phyloP scores from a whole-genome alignment of 148 eudicot species.

The Polygonum maritimum region DNA sequence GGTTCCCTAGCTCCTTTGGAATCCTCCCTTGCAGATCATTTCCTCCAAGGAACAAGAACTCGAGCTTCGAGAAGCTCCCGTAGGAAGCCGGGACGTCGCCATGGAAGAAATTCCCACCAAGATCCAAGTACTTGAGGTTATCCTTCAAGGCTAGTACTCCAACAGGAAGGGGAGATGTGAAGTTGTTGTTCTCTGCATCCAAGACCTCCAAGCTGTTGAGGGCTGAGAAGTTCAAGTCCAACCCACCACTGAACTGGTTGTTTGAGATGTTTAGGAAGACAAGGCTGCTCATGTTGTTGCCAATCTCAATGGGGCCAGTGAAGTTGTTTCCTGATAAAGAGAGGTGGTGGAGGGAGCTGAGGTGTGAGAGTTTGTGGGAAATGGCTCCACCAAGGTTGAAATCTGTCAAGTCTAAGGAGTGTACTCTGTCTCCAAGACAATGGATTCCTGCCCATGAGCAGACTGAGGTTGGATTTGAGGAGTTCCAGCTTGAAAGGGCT shows the following conservation, averaged over 20 bases:
- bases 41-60: conserved; percentile 55
- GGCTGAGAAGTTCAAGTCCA: conserved; percentile 43
- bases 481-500: conserved; percentile 37
- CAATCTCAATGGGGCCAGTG: conserved; percentile 43
- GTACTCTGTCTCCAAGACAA: conserved; percentile 51
- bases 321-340: conserved; percentile 82
- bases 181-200: conserved; percentile 78
- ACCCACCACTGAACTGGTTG: conserved; percentile 46
- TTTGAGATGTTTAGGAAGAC: conserved; percentile 60
- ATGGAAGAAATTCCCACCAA: conserved; percentile 75
- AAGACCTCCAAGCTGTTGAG: conserved; percentile 43
- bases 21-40: conserved; percentile 67
- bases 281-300: conserved; percentile 30
- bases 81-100: conserved; percentile 56
- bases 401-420: conserved; percentile 59
- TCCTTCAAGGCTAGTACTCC: conserved; percentile 36
- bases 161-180: conserved; percentile 46
- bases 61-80: conserved; percentile 36
- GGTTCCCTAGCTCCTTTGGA: conserved; percentile 77
- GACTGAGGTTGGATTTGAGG: conserved; percentile 46
- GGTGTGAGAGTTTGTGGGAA: conserved; percentile 41
- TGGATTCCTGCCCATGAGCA: conserved; percentile 81
- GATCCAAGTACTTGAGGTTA: conserved; percentile 52
- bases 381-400: conserved; percentile 59
- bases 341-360: conserved; percentile 46